phyloP scores from a whole-genome alignment of 768 basidiomycete species.

The Macrolepiota fuliginosa region DNA sequence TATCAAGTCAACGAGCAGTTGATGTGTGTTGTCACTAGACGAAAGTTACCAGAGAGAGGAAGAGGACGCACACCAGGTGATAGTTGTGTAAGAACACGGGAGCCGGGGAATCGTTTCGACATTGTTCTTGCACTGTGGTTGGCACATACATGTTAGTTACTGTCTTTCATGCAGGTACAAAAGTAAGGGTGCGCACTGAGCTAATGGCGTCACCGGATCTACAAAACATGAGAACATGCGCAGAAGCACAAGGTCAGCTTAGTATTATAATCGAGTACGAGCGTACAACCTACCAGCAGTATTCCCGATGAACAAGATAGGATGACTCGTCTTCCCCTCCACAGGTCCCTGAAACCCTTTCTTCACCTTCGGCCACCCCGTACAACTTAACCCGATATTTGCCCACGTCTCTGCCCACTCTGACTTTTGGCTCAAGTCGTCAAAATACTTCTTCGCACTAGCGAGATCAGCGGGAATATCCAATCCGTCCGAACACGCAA shows the following conservation, averaged over 20 bases:
- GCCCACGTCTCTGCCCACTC: slow-evolving; percentile 32
- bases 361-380: slow-evolving; percentile 15
- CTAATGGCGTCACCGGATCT: slow-evolving; percentile 31
- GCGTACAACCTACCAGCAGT: slow-evolving; percentile 28
- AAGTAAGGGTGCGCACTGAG: slow-evolving; percentile 16
- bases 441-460: slow-evolving; percentile 26
- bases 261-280: neutral
- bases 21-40: neutral
- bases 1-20: too few relatives aligned
- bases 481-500: slow-evolving; percentile 35
- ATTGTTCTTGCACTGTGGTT: slow-evolving; percentile 39
- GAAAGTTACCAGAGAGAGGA: slow-evolving; percentile 10
- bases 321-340: slow-evolving; percentile 34
- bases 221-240: too few relatives aligned
- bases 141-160: neutral
- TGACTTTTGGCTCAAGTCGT: slow-evolving; percentile 21
- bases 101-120: slow-evolving; percentile 31
- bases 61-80: slow-evolving; percentile 31
- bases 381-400: slow-evolving; percentile 17
- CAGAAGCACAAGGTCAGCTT: neutral
- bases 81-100: slow-evolving; percentile 41
- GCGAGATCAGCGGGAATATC: slow-evolving; percentile 25
- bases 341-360: slow-evolving; percentile 29
- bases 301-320: slow-evolving; percentile 38
- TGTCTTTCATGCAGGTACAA: neutral